Evolutionary conservation across 2,329 filamentous ascomycete species (phyloP).

Genomic region (Xylariaceae sp.): DNA sequence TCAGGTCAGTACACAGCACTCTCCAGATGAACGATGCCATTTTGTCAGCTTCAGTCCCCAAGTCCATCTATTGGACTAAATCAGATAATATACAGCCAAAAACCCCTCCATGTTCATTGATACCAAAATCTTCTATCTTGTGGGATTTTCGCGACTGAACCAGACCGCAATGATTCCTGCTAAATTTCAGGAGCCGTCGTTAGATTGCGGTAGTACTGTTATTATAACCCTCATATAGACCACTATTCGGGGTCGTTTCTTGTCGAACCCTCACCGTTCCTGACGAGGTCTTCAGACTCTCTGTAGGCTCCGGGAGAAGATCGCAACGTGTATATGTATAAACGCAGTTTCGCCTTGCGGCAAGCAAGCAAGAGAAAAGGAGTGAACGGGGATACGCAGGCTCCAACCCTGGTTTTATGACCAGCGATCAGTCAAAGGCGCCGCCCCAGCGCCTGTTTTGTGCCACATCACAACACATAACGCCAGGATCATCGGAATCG

Average conservation of each 20-base stretch:
- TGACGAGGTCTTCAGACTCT: constrained; percentile 20
- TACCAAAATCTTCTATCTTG: constrained; percentile 26
- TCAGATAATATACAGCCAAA: constrained; percentile 35
- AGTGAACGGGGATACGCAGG: constrained; percentile 28
- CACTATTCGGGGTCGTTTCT: constrained; percentile 15
- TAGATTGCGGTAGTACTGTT: constrained; percentile 22
- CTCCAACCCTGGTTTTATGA: constrained; percentile 21
- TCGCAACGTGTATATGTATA: constrained; percentile 22
- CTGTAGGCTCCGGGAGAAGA: constrained; percentile 24
- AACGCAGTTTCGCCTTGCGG: constrained; percentile 14
- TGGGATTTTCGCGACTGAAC: constrained; percentile 23
- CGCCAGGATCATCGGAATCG: constrained; percentile 32
- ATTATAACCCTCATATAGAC: constrained; percentile 29
- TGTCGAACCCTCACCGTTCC: constrained; percentile 14
- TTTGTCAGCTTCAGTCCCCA: constrained; percentile 13
- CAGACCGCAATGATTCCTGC: constrained; percentile 23
- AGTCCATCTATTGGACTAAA: constrained; percentile 31
- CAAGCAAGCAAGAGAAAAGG: constrained; percentile 24
- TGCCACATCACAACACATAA: constrained; percentile 32
- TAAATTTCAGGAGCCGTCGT: constrained; percentile 16
- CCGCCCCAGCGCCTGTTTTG: constrained; percentile 22
- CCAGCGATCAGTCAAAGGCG: constrained; percentile 21
- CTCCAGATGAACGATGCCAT: constrained; percentile 4
- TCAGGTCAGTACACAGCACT: constrained; percentile 8
- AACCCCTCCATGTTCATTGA: constrained; percentile 24